Evolutionary conservation across 176 grass and related monocot species (phyloP), one percentile per base, ranked within the genome.

Genomic region (Eleusine coracana): DNA sequence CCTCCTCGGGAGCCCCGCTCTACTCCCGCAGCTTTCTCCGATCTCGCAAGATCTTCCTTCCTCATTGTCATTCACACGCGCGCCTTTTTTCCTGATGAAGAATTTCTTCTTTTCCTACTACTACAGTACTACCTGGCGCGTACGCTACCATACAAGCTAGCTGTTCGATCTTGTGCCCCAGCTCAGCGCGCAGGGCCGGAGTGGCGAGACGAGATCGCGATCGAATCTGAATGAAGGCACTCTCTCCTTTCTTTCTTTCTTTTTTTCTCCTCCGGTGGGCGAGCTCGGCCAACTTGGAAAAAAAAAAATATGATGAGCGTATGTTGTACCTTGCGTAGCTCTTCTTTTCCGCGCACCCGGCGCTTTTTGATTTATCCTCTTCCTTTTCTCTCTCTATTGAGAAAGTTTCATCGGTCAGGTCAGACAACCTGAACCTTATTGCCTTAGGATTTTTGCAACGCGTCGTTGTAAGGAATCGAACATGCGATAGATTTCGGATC

Each of bases 1-100:
- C 88, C 49, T 59, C 73, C 73, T 82, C 48, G 88, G 66, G 0
- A 66, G 6, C 5, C 37, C 55, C 17, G 77, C 83, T 40, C 72
- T 58, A 71, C 85, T 12, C 59, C 37, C 14, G 73, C 80, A 16
- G 38, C 80, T 56, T 86, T 86, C 28, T 29, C 66, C 15, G 88
- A 86, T 90, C 88, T 86, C 73, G 10, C 78, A 6, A 82, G 88
- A 89, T 86, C 88, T 85, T 2, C 5, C 17, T 15, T 15, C 0
- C 16, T 20, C 54, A 8, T 42, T 8, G 7, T 45, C 42, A 52
- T 17, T 52, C 50, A 21, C 54, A 21, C 54, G 54, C 54, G 18
- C 54, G 54, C 55, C 5, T 20, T 20, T n/a, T 34, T 34, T 34
- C 31, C 31, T 34, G 31, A 34, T 34, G 31, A 34, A 31, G 31